Evolutionary conservation across 169 alveolate species (phyloP).

Genomic region (Babesia bigemina): DNA sequence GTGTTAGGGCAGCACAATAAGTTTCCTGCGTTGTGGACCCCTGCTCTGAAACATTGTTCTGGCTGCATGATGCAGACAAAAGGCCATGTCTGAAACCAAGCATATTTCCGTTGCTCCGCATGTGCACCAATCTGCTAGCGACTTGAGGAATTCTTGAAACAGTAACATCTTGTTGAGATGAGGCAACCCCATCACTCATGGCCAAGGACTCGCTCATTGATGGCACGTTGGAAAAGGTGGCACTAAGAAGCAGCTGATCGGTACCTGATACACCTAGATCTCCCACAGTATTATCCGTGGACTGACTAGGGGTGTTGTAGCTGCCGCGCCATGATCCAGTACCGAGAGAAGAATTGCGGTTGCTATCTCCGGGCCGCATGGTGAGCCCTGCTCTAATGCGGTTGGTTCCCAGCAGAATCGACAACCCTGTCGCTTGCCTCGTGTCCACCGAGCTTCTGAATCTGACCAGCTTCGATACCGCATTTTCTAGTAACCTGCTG

Average conservation of each 20-base stretch:
- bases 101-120: too few relatives aligned
- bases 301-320: too few relatives aligned
- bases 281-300: too few relatives aligned
- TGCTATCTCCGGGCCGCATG: not conserved
- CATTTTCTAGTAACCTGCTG: not conserved
- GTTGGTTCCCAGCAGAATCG: not conserved
- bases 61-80: too few relatives aligned
- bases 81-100: not conserved
- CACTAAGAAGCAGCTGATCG: not conserved
- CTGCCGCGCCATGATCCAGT: not conserved
- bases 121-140: too few relatives aligned
- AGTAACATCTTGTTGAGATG: not conserved
- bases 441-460: not conserved
- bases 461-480: not conserved
- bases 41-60: too few relatives aligned
- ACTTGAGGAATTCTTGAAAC: too few relatives aligned
- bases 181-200: not conserved
- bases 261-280: not conserved
- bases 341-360: not conserved
- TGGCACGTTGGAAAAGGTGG: not conserved
- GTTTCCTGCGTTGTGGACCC: not conserved
- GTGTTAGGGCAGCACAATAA: not conserved
- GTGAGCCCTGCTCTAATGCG: conserved; percentile 3
- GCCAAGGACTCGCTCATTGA: not conserved
- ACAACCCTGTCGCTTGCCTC: not conserved